A percentile compares a stretch with the other conserved stretches of the same genome.
Evolutionary conservation across 2,329 filamentous ascomycete species (phyloP).

Genomic region (Grosmannia clavigera): DNA sequence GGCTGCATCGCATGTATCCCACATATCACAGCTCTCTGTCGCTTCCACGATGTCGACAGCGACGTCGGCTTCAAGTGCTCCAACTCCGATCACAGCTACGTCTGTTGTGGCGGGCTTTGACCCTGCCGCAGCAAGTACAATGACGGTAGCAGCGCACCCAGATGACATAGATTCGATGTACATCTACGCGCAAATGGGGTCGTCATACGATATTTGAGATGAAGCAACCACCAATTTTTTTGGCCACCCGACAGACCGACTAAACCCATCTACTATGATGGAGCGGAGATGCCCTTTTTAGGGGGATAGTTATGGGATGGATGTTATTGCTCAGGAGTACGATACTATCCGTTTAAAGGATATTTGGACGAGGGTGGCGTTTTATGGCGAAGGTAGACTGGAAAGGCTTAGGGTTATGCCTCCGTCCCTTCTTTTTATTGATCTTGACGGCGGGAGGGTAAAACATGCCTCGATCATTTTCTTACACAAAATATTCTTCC

Average conservation of each 20-base stretch:
- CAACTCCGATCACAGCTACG: background rate
- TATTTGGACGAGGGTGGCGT: background rate
- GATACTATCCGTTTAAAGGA: too few relatives aligned
- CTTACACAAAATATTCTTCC: too few relatives aligned
- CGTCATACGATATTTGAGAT: background rate
- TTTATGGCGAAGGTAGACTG: background rate
- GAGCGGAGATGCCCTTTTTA: too few relatives aligned
- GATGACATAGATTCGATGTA: background rate
- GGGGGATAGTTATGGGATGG: too few relatives aligned
- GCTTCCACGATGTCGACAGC: background rate
- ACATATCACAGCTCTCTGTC: background rate
- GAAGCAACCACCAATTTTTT: too few relatives aligned
- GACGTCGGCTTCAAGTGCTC: background rate
- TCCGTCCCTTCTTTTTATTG: background rate
- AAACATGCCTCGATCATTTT: too few relatives aligned
- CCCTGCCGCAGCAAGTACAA: background rate
- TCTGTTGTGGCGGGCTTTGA: background rate
- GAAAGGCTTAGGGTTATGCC: background rate
- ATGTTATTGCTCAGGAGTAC: too few relatives aligned
- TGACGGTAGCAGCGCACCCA: background rate
- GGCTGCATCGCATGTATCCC: background rate
- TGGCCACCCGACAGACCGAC: too few relatives aligned
- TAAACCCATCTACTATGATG: too few relatives aligned
- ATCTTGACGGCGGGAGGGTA: background rate
- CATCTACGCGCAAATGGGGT: background rate